A percentile compares a stretch with the other conserved stretches of the same genome.
Evolutionary conservation across 345 rosid species (phyloP).

Genomic region (Brassica juncea): DNA sequence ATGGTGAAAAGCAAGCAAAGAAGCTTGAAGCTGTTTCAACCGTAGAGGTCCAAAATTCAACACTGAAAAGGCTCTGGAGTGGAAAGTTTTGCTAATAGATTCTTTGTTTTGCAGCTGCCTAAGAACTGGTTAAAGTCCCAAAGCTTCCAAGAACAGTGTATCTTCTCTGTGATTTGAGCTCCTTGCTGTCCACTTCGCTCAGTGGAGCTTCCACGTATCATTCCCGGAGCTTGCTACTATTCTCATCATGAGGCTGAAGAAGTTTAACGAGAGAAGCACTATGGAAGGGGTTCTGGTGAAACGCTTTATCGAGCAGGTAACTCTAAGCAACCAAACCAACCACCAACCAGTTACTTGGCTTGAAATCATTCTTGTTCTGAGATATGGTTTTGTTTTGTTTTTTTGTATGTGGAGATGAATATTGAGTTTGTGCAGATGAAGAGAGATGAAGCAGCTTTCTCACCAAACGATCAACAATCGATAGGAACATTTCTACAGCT

Average conservation of each 20-base stretch:
- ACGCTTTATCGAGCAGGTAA: conserved; percentile 82
- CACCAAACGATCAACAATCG: conserved; percentile 78
- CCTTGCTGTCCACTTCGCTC: conserved; percentile 73
- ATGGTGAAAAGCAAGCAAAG: conserved; percentile 53
- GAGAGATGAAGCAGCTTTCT: conserved; percentile 83
- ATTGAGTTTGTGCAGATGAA: conserved; percentile 68
- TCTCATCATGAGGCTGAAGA: conserved; percentile 64
- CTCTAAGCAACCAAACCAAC: background rate
- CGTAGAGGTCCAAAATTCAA: conserved; percentile 54
- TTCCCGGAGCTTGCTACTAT: conserved; percentile 93
- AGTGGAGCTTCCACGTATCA: conserved; percentile 86
- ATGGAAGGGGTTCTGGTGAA: conserved; percentile 61
- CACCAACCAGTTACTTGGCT: conserved; percentile 1
- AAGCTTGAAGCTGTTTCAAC: conserved; percentile 57
- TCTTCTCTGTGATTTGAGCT: conserved; percentile 65
- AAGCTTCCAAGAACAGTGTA: conserved; percentile 71
- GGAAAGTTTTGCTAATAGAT: background rate
- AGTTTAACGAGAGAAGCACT: conserved; percentile 59
- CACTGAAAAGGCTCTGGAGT: background rate
- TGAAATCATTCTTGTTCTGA: background rate
- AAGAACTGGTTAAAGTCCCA: conserved; percentile 84
- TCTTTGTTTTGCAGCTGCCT: conserved; percentile 60
- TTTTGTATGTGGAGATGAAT: conserved; percentile 65
- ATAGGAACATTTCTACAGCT: conserved; percentile 78
- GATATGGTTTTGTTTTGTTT: conserved; percentile 15